A percentile compares a stretch with the other conserved stretches of the same genome.
Evolutionary conservation across 805 yeast species (phyloP).

Genomic region (Dipodascopsis tothii): DNA sequence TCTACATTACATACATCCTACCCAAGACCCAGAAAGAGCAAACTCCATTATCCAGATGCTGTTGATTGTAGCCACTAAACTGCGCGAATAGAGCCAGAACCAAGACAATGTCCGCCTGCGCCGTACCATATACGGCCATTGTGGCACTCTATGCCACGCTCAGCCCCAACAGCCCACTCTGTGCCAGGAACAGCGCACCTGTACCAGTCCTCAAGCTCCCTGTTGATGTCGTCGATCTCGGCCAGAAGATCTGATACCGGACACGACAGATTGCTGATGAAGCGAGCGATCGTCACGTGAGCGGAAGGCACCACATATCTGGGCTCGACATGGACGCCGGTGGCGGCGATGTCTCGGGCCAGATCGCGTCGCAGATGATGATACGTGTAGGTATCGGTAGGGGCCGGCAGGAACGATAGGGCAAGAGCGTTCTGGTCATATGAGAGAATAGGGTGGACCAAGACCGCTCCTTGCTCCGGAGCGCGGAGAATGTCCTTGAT

Average conservation of each 20-base stretch:
- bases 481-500: slow-evolving; percentile 7
- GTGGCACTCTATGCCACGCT: slow-evolving; percentile 17
- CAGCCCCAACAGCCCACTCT: slow-evolving; percentile 20
- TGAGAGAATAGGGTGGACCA: slow-evolving; percentile 16
- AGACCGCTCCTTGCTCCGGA: slow-evolving; percentile 15
- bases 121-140: slow-evolving; percentile 26
- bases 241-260: slow-evolving; percentile 12
- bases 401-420: slow-evolving; percentile 15
- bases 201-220: slow-evolving; percentile 3
- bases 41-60: too few species aligned
- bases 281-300: slow-evolving; percentile 25
- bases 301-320: slow-evolving; percentile 24
- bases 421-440: slow-evolving; percentile 20
- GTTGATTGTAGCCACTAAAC: too few species aligned
- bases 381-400: slow-evolving; percentile 14
- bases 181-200: not conserved
- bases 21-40: too few species aligned
- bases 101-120: too few species aligned
- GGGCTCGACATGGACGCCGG: slow-evolving; percentile 16
- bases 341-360: slow-evolving; percentile 3
- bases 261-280: slow-evolving; percentile 9
- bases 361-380: slow-evolving; percentile 20
- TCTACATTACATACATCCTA: too few species aligned
- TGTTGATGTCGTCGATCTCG: slow-evolving; percentile 17
- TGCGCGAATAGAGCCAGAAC: too few species aligned